These are phyloP conservation scores for Acacia acuminata DNA, from an alignment of 306 rosid genomes.

Conservation along the genomic window DNA sequence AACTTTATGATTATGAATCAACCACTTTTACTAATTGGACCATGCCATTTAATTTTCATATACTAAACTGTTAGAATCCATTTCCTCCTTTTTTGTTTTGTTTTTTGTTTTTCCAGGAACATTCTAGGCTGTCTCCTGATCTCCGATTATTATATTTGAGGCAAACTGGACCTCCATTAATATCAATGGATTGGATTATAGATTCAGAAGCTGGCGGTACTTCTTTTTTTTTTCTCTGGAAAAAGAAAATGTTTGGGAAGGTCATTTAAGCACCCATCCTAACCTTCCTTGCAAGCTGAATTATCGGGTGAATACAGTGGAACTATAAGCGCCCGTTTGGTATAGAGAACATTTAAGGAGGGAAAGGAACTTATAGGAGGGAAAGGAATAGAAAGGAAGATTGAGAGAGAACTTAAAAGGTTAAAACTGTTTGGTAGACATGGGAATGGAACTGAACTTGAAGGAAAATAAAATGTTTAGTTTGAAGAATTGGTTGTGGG, in stretches of 20 bases:
- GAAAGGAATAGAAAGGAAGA: too few species aligned
- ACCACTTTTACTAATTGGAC: accelerated
- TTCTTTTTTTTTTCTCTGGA: not conserved
- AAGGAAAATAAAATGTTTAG: too few species aligned
- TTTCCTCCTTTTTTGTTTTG: not conserved
- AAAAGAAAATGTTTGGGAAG: not conserved
- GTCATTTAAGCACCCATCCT: not conserved
- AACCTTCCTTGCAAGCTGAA: not conserved
- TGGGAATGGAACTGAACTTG: too few species aligned
- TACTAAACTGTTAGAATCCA: not conserved
- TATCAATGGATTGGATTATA: not conserved
- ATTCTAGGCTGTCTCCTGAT: not conserved
- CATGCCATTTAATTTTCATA: not conserved
- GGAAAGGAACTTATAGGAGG: too few species aligned
- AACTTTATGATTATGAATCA: too few species aligned
- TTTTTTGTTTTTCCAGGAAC: not conserved
- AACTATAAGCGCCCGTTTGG: too few species aligned
- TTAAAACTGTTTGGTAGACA: too few species aligned
- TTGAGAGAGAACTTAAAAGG: too few species aligned
- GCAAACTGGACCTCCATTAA: not conserved
- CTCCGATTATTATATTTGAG: not conserved
- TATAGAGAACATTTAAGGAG: too few species aligned
- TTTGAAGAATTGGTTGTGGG: too few species aligned
- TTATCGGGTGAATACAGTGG: not conserved
- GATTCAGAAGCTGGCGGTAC: not conserved